These are phyloP conservation scores for Euphorbia peplus DNA, from an alignment of 345 rosid species.

Conservation along the genomic window DNA sequence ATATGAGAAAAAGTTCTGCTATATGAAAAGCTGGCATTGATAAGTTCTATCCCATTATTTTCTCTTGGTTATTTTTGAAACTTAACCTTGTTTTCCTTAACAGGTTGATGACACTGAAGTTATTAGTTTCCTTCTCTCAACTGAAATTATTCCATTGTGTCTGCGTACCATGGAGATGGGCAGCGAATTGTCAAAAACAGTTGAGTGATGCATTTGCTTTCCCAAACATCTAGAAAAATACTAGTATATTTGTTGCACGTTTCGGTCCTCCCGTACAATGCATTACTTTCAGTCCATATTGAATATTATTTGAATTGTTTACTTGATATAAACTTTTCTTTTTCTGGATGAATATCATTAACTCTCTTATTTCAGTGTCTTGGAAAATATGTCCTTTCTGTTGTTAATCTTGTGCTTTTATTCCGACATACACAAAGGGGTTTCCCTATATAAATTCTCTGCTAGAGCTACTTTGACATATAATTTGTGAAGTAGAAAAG, in stretches of 20 bases:
- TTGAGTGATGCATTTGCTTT: slow-evolving; percentile 33
- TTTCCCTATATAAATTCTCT: neutral
- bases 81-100: slow-evolving; percentile 10
- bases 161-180: slow-evolving; percentile 99
- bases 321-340: neutral
- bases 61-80: neutral
- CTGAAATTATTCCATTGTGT: slow-evolving; percentile 90
- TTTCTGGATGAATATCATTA: neutral
- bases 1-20: too few species aligned
- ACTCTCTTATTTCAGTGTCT: neutral
- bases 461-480: neutral
- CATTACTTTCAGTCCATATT: neutral
- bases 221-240: neutral
- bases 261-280: neutral
- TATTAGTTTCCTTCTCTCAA: slow-evolving; percentile 92
- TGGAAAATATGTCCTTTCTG: neutral
- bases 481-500: neutral
- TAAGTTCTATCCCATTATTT: neutral
- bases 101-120: slow-evolving; percentile 99
- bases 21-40: neutral
- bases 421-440: neutral
- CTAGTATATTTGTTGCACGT: neutral
- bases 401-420: neutral
- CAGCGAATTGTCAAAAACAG: slow-evolving; percentile 95
- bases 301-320: neutral